Base-by-base conservation (phyloP, 1,139 yeast species). In the Geotrichum aggregatum region DNA sequence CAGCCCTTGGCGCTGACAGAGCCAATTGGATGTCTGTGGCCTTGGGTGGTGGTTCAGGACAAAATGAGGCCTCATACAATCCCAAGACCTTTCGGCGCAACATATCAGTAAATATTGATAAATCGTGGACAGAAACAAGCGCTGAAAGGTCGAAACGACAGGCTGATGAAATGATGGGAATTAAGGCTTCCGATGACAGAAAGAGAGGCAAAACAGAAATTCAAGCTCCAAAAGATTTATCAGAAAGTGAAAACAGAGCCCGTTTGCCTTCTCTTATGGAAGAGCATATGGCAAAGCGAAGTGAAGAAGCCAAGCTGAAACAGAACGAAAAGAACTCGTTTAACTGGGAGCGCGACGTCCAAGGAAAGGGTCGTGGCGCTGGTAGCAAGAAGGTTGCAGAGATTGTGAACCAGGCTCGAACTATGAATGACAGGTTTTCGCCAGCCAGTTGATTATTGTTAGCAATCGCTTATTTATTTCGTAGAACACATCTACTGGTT, bases 101-200 rank as follows among this genome's bases (percentile, higher is more conserved):
- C 28, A 39, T 40, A 1, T 11, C 47, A 6, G 31, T 40, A 24
- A 21, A 22, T 30, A 38, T 52, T 31, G 54, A 52, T 36, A 34
- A 43, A 16, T 39, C 51, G 4, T 52, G 54, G 54, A 52, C 41
- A 6, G 56, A 54, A 35, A 36, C 53, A 1, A 49, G 45, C 16
- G 22, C 44, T 2, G 53, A 51, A 26, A 22, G 54, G 16, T 36
- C 56, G 3, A 54, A 54, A 35, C 47, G 56, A 16, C 45, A 45
- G 30, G 56, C 56, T 10, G 54, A 54, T 11, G 56, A 51, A 26
- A 54, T 54, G 56, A 54, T 54, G 56, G 56, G 56, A 3, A 16
- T 54, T 3, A 24, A 16, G 3, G 19, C 38, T 6, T 13, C 16
- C 3, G 47, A 31, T 30, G 7, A 22, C 31, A 10, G 18, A 21